Conservation (phyloP, 2,329 filamentous ascomycete species). For the Apiospora rasikravindrae region DNA sequence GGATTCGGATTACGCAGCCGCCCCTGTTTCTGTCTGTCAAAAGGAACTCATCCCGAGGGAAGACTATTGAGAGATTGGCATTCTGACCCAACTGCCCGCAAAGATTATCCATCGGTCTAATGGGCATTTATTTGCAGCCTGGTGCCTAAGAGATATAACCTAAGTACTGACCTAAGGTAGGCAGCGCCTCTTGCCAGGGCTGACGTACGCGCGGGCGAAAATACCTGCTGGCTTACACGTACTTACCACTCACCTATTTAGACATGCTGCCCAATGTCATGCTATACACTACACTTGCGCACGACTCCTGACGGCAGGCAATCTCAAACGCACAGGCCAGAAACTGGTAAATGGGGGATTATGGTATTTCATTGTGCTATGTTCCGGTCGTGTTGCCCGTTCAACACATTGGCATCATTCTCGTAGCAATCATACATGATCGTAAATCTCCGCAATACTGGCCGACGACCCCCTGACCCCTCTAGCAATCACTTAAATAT, state of each 20-base stretch:
- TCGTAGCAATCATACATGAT: slow-evolving; percentile 4
- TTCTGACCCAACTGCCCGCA: neutral
- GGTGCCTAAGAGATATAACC: neutral
- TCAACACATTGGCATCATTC: neutral
- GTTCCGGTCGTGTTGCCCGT: neutral
- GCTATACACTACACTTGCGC: neutral
- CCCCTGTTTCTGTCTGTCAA: neutral
- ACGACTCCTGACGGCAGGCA: neutral
- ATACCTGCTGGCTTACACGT: neutral
- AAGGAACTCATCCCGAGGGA: neutral
- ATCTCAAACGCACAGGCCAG: neutral
- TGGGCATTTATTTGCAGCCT: neutral
- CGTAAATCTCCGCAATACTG: neutral
- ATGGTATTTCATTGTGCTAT: slow-evolving; percentile 2
- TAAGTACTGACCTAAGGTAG: neutral
- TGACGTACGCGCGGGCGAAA: neutral
- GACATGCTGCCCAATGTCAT: slow-evolving; percentile 9
- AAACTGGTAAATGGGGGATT: neutral
- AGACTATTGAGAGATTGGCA: neutral
- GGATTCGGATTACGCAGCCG: slow-evolving; percentile 12
- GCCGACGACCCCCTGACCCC: neutral
- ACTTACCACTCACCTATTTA: neutral
- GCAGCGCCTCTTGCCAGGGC: neutral
- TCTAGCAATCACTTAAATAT: neutral
- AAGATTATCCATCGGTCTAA: too few relatives aligned